Evolutionary conservation across 2,329 filamentous ascomycete species (phyloP), one percentile per base, ranked within the genome.

Genomic region (Exutisphaerella laricina): DNA sequence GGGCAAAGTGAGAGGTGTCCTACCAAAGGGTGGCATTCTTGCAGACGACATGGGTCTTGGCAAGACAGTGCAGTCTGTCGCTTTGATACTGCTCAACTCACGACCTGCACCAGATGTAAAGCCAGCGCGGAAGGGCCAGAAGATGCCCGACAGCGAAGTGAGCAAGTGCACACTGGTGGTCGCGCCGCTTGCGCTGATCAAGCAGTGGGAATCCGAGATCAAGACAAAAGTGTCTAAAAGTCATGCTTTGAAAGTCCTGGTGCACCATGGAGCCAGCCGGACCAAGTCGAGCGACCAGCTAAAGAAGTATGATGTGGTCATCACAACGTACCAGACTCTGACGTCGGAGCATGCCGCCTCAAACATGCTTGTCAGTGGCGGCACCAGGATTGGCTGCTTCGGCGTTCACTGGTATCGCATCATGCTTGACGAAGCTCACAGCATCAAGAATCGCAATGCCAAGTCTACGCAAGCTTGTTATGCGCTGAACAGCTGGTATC

Each of bases 1-100:
- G 48, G 95, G 92, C 69, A 84, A 83, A 55, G 86, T 85, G 43
- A 86, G 85, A 46, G 78, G 77, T 3, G 73, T 79, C 1, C 77
- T 94, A 7, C 88, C 90, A 21, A 92, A 94, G 56, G 92, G 92
- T 25, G 92, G 92, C 13, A 94, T 98, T 50, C 75, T 98, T 25
- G 92, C 92, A 13, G 92, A 98, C 58, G 92, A 98, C 54, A 94
- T 97, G 90, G 90, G 90, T 53, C 72, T 97, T 10, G 92, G 92
- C 45, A 98, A 98, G 72, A 98, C 92, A 0, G 77, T 98, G 10
- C 92, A 98, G 67, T 88, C 89, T 1, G 85, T 98, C 44, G 82
- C 90, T 1, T 74, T 97, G 22, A 84, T 98, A 30, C 73, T 98
- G 26, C 84, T 77, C 42, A 95, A 97, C 58, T 78, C 80, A 13